Evolutionary conservation across 1,284 basidiomycete genomes (phyloP).

Genomic region (Hemileia vastatrix): DNA sequence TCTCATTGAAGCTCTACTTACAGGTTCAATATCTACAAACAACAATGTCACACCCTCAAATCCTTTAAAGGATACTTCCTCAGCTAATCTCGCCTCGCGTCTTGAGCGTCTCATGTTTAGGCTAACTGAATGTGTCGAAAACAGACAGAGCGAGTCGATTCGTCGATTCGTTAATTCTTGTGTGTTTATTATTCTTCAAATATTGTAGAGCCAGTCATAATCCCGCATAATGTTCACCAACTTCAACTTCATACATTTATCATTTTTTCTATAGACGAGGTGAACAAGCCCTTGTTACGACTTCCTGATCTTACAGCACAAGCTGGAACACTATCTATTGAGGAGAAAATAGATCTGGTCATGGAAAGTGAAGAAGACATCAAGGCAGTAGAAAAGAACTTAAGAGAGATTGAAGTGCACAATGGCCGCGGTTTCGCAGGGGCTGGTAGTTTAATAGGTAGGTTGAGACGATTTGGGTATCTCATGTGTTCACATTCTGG

Average conservation of each 20-base stretch:
- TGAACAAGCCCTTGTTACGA: constrained; percentile 32
- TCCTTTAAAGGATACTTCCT: background rate
- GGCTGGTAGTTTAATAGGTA: constrained; percentile 21
- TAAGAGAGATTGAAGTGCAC: constrained; percentile 32
- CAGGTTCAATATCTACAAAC: constrained; percentile 20
- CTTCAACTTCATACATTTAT: background rate
- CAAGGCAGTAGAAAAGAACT: constrained; percentile 30
- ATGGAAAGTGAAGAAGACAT: constrained; percentile 35
- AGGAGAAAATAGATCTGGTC: constrained; percentile 31
- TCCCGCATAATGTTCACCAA: background rate
- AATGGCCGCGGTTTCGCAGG: constrained; percentile 32
- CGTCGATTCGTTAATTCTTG: constrained; percentile 33
- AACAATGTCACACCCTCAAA: background rate
- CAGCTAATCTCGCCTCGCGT: constrained; percentile 24
- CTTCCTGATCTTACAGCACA: constrained; percentile 16
- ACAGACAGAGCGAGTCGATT: constrained; percentile 29
- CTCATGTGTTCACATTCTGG: too few species aligned
- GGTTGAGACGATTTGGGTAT: background rate
- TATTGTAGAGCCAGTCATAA: background rate
- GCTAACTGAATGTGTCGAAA: constrained; percentile 26
- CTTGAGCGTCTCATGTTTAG: constrained; percentile 22
- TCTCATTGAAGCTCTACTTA: constrained; percentile 33
- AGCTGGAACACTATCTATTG: constrained; percentile 10
- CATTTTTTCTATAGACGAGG: constrained; percentile 28
- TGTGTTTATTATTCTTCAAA: constrained; percentile 8